A percentile compares a stretch with the other conserved stretches of the same genome.
These are phyloP conservation scores for Tremella mesenterica DNA, from an alignment of 768 basidiomycete genomes.

Conservation along the genomic window DNA sequence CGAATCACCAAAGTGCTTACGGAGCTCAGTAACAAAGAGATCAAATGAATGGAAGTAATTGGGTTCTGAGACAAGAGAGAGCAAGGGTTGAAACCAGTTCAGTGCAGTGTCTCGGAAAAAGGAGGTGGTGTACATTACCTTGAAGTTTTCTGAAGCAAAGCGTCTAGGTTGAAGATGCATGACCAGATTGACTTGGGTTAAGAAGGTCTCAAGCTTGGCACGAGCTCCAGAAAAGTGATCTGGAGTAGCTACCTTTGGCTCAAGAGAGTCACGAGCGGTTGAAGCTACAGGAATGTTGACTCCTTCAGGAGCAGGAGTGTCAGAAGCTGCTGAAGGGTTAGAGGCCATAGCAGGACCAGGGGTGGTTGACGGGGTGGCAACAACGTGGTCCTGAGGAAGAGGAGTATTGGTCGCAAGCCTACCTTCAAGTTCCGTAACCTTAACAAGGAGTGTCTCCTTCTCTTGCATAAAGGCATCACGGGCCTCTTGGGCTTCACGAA, in stretches of 20 bases:
- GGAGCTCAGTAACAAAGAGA: not conserved
- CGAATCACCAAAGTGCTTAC: not conserved
- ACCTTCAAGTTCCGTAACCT: too few relatives aligned
- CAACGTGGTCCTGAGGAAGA: too few relatives aligned
- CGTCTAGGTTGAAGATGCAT: not conserved
- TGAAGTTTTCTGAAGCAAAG: not conserved
- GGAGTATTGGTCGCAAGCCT: too few relatives aligned
- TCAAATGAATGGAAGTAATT: not conserved
- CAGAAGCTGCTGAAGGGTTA: too few relatives aligned
- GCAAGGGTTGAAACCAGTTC: not conserved
- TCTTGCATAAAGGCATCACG: too few relatives aligned
- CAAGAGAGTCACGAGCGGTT: too few relatives aligned
- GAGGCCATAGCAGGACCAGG: too few relatives aligned
- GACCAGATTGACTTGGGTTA: conserved; percentile 1
- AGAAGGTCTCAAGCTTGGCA: not conserved
- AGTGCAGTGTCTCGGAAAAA: not conserved
- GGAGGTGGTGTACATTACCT: not conserved
- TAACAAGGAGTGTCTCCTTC: too few relatives aligned
- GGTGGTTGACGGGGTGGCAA: too few relatives aligned
- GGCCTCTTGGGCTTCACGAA: too few relatives aligned
- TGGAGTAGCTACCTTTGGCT: not conserved
- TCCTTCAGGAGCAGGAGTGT: conserved; percentile 12
- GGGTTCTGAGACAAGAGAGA: not conserved
- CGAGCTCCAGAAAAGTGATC: not conserved
- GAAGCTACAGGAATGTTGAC: not conserved